phyloP scores from a whole-genome alignment of 2,329 filamentous ascomycete genomes.

The Neobulgaria alba region DNA sequence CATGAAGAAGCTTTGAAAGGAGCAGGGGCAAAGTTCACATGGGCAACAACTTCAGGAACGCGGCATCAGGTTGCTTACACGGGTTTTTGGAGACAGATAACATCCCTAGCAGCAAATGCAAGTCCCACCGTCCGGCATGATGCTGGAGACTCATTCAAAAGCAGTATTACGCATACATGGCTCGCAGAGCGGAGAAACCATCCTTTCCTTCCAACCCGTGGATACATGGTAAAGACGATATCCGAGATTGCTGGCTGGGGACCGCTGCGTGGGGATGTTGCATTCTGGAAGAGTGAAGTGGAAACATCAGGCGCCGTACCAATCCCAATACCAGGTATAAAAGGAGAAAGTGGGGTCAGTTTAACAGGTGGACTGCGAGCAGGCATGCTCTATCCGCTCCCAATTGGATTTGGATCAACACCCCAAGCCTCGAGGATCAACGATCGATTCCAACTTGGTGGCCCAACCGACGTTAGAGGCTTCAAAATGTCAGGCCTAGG shows the following conservation, averaged over 20 bases:
- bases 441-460: conserved; percentile 91
- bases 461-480: conserved; percentile 87
- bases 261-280: conserved; percentile 75
- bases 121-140: conserved; percentile 76
- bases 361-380: conserved; percentile 74
- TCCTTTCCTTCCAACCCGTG: conserved; percentile 72
- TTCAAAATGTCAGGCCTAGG: conserved; percentile 87
- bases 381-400: conserved; percentile 76
- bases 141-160: conserved; percentile 87
- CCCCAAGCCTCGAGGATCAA: conserved; percentile 71
- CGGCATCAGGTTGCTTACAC: conserved; percentile 74
- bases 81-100: conserved; percentile 81
- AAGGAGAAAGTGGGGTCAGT: conserved; percentile 66
- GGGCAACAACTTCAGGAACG: conserved; percentile 56
- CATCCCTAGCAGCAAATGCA: conserved; percentile 64
- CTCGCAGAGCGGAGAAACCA: conserved; percentile 74
- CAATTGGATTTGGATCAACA: conserved; percentile 45
- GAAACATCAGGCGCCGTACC: conserved; percentile 72
- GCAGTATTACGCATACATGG: conserved; percentile 74
- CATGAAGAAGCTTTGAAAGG: conserved; percentile 86
- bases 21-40: conserved; percentile 66
- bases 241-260: conserved; percentile 85
- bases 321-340: conserved; percentile 60
- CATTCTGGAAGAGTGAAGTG: conserved; percentile 88
- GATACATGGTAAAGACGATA: conserved; percentile 70